Base-by-base conservation (phyloP, 148 eudicot genomes). In the Rhododendron henanense region DNA sequence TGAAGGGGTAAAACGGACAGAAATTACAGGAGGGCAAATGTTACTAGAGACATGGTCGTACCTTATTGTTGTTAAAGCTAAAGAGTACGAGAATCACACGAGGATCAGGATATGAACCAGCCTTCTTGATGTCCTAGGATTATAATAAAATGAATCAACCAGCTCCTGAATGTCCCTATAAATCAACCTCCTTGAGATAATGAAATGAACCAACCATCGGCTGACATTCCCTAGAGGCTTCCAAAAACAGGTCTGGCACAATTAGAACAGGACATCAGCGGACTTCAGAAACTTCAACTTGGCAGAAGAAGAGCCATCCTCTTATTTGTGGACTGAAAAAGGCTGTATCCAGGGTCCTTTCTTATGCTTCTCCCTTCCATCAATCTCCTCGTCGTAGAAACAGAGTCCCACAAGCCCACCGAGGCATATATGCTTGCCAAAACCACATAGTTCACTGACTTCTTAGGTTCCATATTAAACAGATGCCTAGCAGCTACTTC, bases 351-450 rank as follows among this genome's bases (percentile, higher is more conserved):
- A 39, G 85, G 85, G 74, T 73, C 45, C 81, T 86, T 86, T 82
- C 50, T 73, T 14, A 73, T 28, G 44, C 25, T 86, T 73, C 79
- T 82, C 84, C 71, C 81, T 41, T 86, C 59, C 81, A 86, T 71
- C 11, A 71, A 31, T 41, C 81, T 81, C 65, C 84, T 39, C 6
- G 37, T 82, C 50, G 39, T 86, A 16, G 6, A 82, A 82, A 59
- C 88, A 82, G 41, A 55, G 31, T 86, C 84, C 84, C 85, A 86
- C 74, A 86, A 69, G 65, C 85, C 84, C 25, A 51, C 74, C 2
- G 84, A 19, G 41, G 84, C 87, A 86, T 86, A 86, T 81, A 86
- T 86, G 50, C 81, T 81, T 73, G 84, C 88, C 41, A 86, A 86
- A 86, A 86, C 88, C 45, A 86, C 88, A 41, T 86, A 86, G 67